A percentile compares a stretch with the other conserved stretches of the same genome.
Conservation (phyloP, 2,329 filamentous ascomycete genomes). For the Penicillium sclerotigenum region DNA sequence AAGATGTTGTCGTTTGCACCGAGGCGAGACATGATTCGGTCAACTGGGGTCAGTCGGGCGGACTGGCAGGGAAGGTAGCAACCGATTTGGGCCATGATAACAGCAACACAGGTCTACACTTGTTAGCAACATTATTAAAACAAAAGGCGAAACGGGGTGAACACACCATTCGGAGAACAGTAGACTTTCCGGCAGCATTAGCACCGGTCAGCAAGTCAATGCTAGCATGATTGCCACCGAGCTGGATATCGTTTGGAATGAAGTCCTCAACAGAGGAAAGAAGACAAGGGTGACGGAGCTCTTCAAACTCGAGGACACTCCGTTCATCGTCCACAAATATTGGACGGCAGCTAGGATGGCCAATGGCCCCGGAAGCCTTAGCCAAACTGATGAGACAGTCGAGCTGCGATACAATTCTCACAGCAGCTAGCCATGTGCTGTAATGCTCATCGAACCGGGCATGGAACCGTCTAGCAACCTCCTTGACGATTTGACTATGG, state of each 20-base stretch:
- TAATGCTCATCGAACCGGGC: constrained; percentile 86
- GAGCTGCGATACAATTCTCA: constrained; percentile 84
- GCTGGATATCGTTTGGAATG: constrained; percentile 88
- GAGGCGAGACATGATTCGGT: constrained; percentile 97
- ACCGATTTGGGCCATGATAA: constrained; percentile 96
- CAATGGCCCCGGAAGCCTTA: constrained; percentile 78
- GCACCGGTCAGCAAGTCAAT: constrained; percentile 92
- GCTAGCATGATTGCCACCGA: constrained; percentile 77
- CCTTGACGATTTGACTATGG: constrained; percentile 84
- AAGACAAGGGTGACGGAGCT: constrained; percentile 94
- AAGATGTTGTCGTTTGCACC: constrained; percentile 99
- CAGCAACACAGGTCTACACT: constrained; percentile 78
- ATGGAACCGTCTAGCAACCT: constrained; percentile 79
- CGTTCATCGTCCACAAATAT: constrained; percentile 81
- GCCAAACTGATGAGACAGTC: constrained; percentile 93
- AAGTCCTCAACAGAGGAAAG: constrained; percentile 85
- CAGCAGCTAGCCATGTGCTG: constrained; percentile 78
- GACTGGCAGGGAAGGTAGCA: constrained; percentile 83
- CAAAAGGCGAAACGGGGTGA: not conserved
- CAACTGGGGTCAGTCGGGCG: constrained; percentile 81
- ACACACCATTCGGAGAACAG: constrained; percentile 84
- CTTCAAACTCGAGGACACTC: constrained; percentile 84
- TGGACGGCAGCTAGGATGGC: constrained; percentile 83
- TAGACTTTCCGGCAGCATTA: constrained; percentile 96
- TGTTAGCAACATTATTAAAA: constrained; percentile 23